phyloP scores from a whole-genome alignment of 495 filamentous ascomycete genomes.

The Trypethelium eluteriae region DNA sequence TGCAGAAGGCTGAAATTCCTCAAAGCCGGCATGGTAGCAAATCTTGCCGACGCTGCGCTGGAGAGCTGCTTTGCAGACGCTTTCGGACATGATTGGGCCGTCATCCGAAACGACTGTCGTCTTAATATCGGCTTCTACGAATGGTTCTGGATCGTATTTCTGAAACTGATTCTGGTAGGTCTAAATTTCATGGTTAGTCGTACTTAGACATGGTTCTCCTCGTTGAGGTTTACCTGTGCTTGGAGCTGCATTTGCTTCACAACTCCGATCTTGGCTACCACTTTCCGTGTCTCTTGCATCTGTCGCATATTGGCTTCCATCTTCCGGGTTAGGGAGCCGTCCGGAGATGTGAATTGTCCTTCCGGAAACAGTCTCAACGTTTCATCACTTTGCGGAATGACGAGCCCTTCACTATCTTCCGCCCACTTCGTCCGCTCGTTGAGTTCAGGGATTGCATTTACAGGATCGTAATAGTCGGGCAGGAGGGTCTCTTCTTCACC shows the following conservation, averaged over 20 bases:
- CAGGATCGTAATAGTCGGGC: constrained; percentile 88
- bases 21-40: constrained; percentile 94
- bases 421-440: constrained; percentile 68
- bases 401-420: constrained; percentile 76
- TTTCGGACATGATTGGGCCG: constrained; percentile 74
- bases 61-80: constrained; percentile 70
- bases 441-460: constrained; percentile 80
- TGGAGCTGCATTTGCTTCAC: constrained; percentile 99
- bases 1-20: constrained; percentile 93
- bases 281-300: constrained; percentile 93
- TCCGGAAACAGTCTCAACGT: constrained; percentile 64
- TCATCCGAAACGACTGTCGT: constrained; percentile 80
- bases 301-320: constrained; percentile 87
- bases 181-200: constrained; percentile 37
- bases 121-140: constrained; percentile 75
- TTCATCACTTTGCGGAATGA: constrained; percentile 77
- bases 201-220: background rate
- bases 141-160: constrained; percentile 90
- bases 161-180: constrained; percentile 98
- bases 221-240: constrained; percentile 58
- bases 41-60: constrained; percentile 89
- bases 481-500: constrained; percentile 69
- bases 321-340: constrained; percentile 65
- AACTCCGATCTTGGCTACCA: constrained; percentile 90
- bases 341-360: constrained; percentile 69